Evolutionary conservation across 176 grass and related monocot genomes (phyloP).

Genomic region (Otatea glauca): DNA sequence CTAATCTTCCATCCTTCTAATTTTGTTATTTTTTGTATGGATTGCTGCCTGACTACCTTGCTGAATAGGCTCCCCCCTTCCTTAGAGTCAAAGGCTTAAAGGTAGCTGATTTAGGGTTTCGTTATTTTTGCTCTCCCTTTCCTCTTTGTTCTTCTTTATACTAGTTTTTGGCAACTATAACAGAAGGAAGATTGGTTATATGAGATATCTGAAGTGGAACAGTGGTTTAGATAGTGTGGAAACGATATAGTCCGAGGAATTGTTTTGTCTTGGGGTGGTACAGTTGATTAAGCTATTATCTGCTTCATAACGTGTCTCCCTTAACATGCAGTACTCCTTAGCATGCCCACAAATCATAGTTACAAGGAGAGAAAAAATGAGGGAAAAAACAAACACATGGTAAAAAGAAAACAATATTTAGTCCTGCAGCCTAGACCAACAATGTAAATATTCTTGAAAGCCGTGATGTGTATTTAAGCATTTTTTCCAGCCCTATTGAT

Average conservation of each 20-base stretch:
- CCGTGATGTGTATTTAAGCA: constrained; percentile 3
- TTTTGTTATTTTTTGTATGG: background rate
- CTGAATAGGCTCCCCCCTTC: background rate
- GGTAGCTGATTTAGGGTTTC: constrained; percentile 13
- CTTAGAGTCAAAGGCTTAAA: background rate
- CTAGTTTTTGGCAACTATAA: constrained; percentile 10
- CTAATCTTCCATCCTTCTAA: background rate
- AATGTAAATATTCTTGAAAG: background rate
- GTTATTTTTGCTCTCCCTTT: background rate
- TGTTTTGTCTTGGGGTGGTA: constrained; percentile 14
- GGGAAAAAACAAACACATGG: background rate
- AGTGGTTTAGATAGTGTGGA: background rate
- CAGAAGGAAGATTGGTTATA: background rate
- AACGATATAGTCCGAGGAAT: background rate
- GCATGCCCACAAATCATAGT: background rate
- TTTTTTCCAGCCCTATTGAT: background rate
- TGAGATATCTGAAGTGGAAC: constrained; percentile 22
- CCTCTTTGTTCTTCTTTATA: no score
- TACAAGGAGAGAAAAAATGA: background rate
- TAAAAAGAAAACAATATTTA: constrained; percentile 2
- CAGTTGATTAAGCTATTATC: background rate
- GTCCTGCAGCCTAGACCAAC: background rate
- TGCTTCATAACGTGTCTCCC: background rate
- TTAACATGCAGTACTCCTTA: background rate
- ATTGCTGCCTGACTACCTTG: background rate